phyloP scores from a whole-genome alignment of 116 monocot genomes.

The Phalaenopsis hybrid region DNA sequence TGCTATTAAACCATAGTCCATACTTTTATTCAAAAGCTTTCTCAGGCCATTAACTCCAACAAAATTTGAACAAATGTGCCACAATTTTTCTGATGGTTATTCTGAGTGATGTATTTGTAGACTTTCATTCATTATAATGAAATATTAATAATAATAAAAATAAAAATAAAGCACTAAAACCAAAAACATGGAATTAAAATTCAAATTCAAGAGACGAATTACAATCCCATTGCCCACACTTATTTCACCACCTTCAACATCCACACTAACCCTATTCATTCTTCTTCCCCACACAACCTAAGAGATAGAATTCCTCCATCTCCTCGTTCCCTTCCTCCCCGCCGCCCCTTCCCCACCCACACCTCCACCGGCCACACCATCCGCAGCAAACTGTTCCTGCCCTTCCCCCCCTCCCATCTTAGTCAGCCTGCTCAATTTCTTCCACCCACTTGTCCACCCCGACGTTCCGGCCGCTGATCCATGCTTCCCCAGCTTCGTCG shows the following conservation, averaged over 20 bases:
- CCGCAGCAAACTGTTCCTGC: constrained; percentile 16
- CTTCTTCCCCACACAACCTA: not conserved
- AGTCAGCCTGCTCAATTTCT: constrained; percentile 40
- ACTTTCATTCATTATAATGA: too few relatives aligned
- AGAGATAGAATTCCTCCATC: constrained; percentile 66
- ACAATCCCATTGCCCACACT: not conserved
- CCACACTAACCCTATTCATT: not conserved
- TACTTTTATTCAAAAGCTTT: too few relatives aligned
- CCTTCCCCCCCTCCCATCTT: constrained; percentile 44
- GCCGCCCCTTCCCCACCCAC: constrained; percentile 14
- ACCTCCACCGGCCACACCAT: constrained; percentile 11
- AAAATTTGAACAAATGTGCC: too few relatives aligned
- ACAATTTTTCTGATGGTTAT: too few relatives aligned
- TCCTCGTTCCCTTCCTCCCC: constrained; percentile 49
- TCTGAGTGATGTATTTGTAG: too few relatives aligned
- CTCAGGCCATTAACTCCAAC: too few relatives aligned
- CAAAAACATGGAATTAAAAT: not conserved
- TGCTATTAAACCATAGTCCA: too few relatives aligned
- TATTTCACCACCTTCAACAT: not conserved
- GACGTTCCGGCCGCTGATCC: constrained; percentile 10
- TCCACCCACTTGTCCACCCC: constrained; percentile 88
- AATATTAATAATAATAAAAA: too few relatives aligned
- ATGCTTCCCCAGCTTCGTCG: constrained; percentile 24
- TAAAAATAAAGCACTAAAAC: too few relatives aligned
- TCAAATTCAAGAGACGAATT: not conserved